A percentile compares a stretch with the other conserved stretches of the same genome.
These are phyloP conservation scores for Linum lewisii DNA, from an alignment of 345 rosid genomes.

Conservation along the genomic window DNA sequence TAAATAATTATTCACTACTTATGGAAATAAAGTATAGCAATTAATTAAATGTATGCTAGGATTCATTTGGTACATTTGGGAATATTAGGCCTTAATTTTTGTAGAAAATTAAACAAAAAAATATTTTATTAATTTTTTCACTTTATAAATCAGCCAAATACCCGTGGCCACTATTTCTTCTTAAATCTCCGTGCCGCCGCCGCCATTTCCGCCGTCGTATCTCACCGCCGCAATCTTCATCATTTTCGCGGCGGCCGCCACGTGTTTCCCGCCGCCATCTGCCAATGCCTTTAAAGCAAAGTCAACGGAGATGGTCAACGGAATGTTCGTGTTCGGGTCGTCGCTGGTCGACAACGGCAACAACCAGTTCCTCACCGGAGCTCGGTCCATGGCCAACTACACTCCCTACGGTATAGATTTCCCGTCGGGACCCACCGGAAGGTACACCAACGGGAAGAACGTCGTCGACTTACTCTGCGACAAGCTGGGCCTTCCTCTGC, in stretches of 20 bases:
- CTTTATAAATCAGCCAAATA: no score
- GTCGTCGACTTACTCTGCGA: constrained; percentile 40
- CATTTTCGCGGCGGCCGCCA: background rate
- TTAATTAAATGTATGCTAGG: no score
- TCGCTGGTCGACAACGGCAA: background rate
- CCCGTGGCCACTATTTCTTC: no score
- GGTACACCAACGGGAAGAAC: constrained; percentile 55
- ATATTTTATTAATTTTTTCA: no score
- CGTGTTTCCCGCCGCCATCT: background rate
- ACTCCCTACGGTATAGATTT: constrained; percentile 56
- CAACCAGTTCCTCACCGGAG: background rate
- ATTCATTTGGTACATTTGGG: no score
- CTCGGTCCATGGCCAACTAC: constrained; percentile 14
- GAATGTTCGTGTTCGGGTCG: background rate
- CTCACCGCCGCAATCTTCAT: background rate
- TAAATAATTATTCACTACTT: no score
- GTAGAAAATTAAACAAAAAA: no score
- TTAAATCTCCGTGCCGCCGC: no score
- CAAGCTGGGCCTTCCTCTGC: constrained; percentile 29
- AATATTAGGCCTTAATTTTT: no score
- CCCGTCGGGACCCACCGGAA: constrained; percentile 43
- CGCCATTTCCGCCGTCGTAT: background rate
- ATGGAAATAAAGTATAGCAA: no score
- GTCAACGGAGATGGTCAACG: background rate
- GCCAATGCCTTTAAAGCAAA: background rate